These are phyloP conservation scores for Lodderomyces theae DNA, from an alignment of 1,139 yeast genomes.

Conservation along the genomic window DNA sequence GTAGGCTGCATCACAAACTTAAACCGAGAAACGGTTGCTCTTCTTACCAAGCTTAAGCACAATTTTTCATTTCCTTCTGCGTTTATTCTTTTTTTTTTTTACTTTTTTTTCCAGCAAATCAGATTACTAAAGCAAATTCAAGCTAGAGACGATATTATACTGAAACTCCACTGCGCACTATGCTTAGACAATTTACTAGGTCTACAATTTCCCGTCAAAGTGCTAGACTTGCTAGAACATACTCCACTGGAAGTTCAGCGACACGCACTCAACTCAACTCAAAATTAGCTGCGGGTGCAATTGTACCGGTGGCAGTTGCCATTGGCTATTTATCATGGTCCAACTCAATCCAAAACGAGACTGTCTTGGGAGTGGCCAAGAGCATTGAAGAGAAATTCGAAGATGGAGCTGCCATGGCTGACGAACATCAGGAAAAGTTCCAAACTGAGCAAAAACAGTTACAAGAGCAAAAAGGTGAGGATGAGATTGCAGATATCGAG, in stretches of 20 bases:
- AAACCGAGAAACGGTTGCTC: slow-evolving; percentile 1
- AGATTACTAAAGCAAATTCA: neutral
- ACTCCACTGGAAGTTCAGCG: slow-evolving; percentile 7
- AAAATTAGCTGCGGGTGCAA: slow-evolving; percentile 8
- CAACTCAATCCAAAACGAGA: slow-evolving; percentile 9
- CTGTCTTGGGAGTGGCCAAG: slow-evolving; percentile 5
- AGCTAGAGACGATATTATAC: too few relatives aligned
- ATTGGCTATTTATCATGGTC: slow-evolving; percentile 8
- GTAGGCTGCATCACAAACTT: neutral
- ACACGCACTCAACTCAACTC: slow-evolving; percentile 2
- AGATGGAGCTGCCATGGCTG: slow-evolving; percentile 10
- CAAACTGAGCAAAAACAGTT: slow-evolving; percentile 15
- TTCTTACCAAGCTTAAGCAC: too few relatives aligned
- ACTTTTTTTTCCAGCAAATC: neutral
- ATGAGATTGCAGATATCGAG: slow-evolving; percentile 6
- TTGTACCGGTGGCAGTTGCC: slow-evolving; percentile 12
- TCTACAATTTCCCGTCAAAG: slow-evolving; percentile 12
- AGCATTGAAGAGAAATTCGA: slow-evolving; percentile 9
- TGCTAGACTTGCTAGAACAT: slow-evolving; percentile 10
- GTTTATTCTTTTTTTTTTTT: too few relatives aligned
- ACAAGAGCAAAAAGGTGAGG: slow-evolving; percentile 10
- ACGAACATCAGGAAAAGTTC: slow-evolving; percentile 8
- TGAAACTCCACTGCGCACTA: too few relatives aligned
- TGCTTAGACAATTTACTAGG: slow-evolving; percentile 15
- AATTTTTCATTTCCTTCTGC: neutral